These are phyloP conservation scores for Lentinula guzmanii DNA, from an alignment of 768 basidiomycete species.

Conservation along the genomic window DNA sequence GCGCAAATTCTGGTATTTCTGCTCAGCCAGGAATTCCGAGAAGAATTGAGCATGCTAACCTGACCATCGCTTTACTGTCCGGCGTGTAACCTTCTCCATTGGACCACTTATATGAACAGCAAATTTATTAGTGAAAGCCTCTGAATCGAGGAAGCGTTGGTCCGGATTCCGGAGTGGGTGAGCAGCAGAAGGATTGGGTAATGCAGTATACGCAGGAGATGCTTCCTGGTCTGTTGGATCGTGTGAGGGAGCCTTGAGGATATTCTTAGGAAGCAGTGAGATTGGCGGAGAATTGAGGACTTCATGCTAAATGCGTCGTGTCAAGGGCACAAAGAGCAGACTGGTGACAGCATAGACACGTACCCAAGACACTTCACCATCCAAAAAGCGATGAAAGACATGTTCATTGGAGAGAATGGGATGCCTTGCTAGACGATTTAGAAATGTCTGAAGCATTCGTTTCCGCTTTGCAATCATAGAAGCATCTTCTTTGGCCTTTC, in stretches of 20 bases:
- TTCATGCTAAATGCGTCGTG: slow-evolving; percentile 57
- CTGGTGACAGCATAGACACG: slow-evolving; percentile 15
- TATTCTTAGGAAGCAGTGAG: slow-evolving; percentile 90
- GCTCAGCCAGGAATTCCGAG: background rate
- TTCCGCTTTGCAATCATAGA: slow-evolving; percentile 88
- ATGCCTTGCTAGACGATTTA: slow-evolving; percentile 85
- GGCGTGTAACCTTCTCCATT: slow-evolving; percentile 94
- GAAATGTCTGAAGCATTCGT: slow-evolving; percentile 92
- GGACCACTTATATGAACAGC: slow-evolving; percentile 85
- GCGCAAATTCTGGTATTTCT: slow-evolving; percentile 54
- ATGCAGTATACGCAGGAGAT: slow-evolving; percentile 69
- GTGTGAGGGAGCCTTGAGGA: slow-evolving; percentile 91
- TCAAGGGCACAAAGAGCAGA: background rate
- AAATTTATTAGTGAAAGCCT: slow-evolving; percentile 94
- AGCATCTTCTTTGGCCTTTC: slow-evolving; percentile 93
- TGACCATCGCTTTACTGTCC: slow-evolving; percentile 91
- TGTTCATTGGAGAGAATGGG: slow-evolving; percentile 96
- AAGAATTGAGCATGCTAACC: slow-evolving; percentile 39
- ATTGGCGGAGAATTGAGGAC: slow-evolving; percentile 90
- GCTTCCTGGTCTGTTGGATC: slow-evolving; percentile 81
- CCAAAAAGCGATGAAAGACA: slow-evolving; percentile 93
- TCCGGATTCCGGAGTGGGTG: slow-evolving; percentile 91
- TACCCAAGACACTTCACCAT: slow-evolving; percentile 96
- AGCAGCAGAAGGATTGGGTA: slow-evolving; percentile 85
- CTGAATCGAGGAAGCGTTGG: slow-evolving; percentile 93